Conservation (phyloP, 2,329 filamentous ascomycete genomes). For the Cercospora janseana region DNA sequence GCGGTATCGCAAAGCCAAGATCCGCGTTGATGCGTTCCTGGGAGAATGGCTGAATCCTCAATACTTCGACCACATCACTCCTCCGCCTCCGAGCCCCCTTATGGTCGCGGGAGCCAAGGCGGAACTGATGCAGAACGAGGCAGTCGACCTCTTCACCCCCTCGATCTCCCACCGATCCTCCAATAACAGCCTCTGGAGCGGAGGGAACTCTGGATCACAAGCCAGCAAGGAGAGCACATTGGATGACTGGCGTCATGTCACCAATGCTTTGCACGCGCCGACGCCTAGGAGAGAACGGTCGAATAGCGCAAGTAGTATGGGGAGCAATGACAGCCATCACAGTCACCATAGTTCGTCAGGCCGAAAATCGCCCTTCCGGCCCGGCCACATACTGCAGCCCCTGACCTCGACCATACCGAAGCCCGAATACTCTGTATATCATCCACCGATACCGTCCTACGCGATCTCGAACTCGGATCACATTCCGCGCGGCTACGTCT, state of each 20-base stretch:
- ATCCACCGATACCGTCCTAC: constrained; percentile 75
- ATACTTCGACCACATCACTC: constrained; percentile 90
- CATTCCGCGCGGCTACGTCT: constrained; percentile 84
- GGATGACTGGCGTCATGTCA: constrained; percentile 34
- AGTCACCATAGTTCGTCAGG: constrained; percentile 24
- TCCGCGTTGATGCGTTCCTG: constrained; percentile 87
- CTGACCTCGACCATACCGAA: constrained; percentile 33
- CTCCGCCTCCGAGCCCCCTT: constrained; percentile 78
- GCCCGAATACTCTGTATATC: constrained; percentile 53
- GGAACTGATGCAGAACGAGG: constrained; percentile 74
- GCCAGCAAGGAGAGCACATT: constrained; percentile 28
- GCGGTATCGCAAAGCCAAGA: constrained; percentile 52
- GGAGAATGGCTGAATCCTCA: constrained; percentile 93
- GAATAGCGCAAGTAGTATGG: constrained; percentile 45
- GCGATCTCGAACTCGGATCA: constrained; percentile 75
- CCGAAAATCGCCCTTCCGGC: constrained; percentile 32
- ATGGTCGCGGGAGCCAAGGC: constrained; percentile 90
- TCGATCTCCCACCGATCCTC: constrained; percentile 40
- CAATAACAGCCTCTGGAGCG: constrained; percentile 49
- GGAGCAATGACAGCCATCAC: constrained; percentile 31
- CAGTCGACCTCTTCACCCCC: constrained; percentile 48
- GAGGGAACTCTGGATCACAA: constrained; percentile 30
- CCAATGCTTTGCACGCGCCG: constrained; percentile 37
- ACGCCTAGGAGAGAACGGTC: constrained; percentile 47
- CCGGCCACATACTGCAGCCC: constrained; percentile 28